Conservation (phyloP, 352 stramenopile genomes). For the Globisporangium mamillatum region DNA sequence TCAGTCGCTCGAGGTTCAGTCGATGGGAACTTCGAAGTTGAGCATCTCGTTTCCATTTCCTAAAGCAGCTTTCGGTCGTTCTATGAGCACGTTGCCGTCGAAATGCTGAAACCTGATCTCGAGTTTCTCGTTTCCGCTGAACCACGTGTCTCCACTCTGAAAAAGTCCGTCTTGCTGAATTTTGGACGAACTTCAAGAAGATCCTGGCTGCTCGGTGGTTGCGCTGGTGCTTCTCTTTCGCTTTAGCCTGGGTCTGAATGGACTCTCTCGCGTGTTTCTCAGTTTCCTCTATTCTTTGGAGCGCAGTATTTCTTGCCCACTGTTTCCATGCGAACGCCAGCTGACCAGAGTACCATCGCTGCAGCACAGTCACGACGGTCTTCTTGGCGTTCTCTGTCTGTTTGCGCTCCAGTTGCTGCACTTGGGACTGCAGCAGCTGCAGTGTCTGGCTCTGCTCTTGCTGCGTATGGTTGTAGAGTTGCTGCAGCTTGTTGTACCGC, state of each 20-base stretch:
- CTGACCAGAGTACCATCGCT: slow-evolving; percentile 31
- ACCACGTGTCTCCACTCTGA: slow-evolving; percentile 2
- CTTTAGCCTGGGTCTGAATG: not conserved
- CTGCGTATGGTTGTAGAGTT: slow-evolving; percentile 34
- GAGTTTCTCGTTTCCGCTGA: not conserved
- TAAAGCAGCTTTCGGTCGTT: not conserved
- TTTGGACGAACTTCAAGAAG: slow-evolving; percentile 1
- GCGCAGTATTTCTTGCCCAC: slow-evolving; percentile 23
- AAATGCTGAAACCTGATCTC: not conserved
- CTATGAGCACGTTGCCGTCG: not conserved
- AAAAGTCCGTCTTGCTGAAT: not conserved
- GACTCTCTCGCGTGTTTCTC: slow-evolving; percentile 7
- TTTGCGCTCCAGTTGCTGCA: slow-evolving; percentile 20
- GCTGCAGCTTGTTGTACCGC: slow-evolving; percentile 34
- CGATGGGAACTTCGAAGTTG: not conserved
- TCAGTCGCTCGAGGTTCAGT: not conserved
- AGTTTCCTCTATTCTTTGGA: slow-evolving; percentile 13
- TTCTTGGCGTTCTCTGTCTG: slow-evolving; percentile 24
- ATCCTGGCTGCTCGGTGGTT: not conserved
- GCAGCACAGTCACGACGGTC: slow-evolving; percentile 23
- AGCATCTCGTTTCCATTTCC: slow-evolving; percentile 3
- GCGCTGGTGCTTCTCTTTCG: slow-evolving; percentile 10
- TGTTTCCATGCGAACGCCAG: slow-evolving; percentile 37
- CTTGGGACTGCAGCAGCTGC: slow-evolving; percentile 20
- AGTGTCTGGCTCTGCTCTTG: slow-evolving; percentile 23